Evolutionary conservation across 2,329 filamentous ascomycete genomes (phyloP).

Genomic region (Aureobasidium melanogenum): DNA sequence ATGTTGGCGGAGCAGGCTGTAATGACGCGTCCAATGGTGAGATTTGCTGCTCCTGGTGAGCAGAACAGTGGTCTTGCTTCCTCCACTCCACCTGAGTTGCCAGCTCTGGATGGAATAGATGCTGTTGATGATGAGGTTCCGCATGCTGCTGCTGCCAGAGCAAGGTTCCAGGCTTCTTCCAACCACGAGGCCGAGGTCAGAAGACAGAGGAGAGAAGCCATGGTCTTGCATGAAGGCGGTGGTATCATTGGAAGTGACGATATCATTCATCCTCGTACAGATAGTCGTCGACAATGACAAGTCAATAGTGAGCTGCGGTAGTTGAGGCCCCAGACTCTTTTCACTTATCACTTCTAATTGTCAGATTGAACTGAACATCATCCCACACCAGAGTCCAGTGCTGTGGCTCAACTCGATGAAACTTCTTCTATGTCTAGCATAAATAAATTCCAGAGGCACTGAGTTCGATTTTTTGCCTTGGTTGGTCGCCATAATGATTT

Average conservation of each 20-base stretch:
- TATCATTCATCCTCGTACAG: constrained; percentile 47
- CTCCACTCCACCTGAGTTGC: constrained; percentile 23
- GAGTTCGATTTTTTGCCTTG: background rate
- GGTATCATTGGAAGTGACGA: constrained; percentile 64
- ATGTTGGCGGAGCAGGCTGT: constrained; percentile 1
- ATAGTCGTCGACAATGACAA: background rate
- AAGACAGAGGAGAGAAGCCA: constrained; percentile 68
- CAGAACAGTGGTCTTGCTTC: background rate
- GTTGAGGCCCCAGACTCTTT: background rate
- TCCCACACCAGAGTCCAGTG: background rate
- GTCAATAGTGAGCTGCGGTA: too few relatives aligned
- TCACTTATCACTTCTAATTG: background rate
- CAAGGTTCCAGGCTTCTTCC: constrained; percentile 42
- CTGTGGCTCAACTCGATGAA: background rate
- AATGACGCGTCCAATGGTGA: background rate
- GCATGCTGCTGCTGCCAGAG: constrained; percentile 36
- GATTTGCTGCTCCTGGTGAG: background rate
- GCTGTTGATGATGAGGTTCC: constrained; percentile 19
- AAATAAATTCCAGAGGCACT: background rate
- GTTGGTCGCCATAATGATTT: background rate
- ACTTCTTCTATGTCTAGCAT: background rate
- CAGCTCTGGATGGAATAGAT: constrained; percentile 20
- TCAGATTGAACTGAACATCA: background rate
- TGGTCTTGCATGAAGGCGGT: constrained; percentile 84
- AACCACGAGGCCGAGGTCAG: constrained; percentile 57